phyloP scores from a whole-genome alignment of 2,329 filamentous ascomycete species.

The Alternaria arbusti region DNA sequence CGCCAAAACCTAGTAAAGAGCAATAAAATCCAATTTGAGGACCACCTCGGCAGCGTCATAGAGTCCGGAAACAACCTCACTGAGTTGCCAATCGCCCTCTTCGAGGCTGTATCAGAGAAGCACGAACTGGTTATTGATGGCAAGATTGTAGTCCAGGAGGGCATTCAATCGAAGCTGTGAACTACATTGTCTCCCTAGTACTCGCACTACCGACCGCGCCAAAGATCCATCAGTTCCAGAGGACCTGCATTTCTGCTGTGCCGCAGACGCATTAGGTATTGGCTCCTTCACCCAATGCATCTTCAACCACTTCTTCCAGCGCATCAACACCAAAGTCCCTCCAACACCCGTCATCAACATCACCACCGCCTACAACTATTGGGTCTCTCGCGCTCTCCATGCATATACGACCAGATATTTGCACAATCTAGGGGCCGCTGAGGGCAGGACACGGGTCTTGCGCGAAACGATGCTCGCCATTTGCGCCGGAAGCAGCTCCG shows the following conservation, averaged over 20 bases:
- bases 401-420: too few species aligned
- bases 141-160: background rate
- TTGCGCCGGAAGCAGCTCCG: background rate
- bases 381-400: too few species aligned
- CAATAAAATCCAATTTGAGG: background rate
- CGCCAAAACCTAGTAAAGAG: background rate
- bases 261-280: constrained; percentile 8
- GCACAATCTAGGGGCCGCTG: background rate
- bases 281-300: constrained; percentile 3
- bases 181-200: background rate
- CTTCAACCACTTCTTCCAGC: constrained; percentile 7
- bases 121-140: background rate
- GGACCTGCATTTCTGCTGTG: constrained; percentile 4
- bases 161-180: background rate
- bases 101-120: background rate
- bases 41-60: background rate
- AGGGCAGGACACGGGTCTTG: background rate
- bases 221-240: background rate
- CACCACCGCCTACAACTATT: background rate
- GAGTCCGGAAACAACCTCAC: background rate
- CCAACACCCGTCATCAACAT: background rate
- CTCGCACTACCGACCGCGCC: background rate
- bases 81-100: background rate
- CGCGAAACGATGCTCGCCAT: background rate
- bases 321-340: background rate